Conservation (phyloP, 2,329 filamentous ascomycete genomes). For the Cytospora schulzeri region DNA sequence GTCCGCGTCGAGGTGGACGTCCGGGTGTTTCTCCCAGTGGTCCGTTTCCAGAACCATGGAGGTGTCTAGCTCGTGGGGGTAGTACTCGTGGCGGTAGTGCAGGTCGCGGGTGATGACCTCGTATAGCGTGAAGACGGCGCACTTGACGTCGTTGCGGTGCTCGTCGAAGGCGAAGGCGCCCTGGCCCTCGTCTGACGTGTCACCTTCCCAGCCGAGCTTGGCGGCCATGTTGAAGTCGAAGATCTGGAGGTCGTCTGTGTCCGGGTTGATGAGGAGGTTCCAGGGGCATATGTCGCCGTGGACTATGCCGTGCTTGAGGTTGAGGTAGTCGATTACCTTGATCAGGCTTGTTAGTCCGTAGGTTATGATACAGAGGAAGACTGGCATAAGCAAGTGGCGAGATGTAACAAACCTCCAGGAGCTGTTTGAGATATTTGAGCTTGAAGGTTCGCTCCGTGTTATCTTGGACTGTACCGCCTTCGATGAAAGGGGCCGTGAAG, state of each 20-base stretch:
- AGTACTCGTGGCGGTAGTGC: slow-evolving; percentile 19
- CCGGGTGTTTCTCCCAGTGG: slow-evolving; percentile 23
- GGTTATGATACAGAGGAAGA: not conserved
- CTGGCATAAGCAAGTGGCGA: not conserved
- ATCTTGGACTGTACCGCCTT: slow-evolving; percentile 25
- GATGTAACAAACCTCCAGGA: slow-evolving; percentile 12
- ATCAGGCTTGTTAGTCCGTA: too few species aligned
- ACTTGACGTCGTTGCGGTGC: slow-evolving; percentile 23
- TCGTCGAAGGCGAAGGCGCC: slow-evolving; percentile 19
- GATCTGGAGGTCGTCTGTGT: slow-evolving; percentile 25
- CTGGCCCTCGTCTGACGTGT: slow-evolving; percentile 2
- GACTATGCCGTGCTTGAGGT: slow-evolving; percentile 26
- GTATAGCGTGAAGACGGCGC: slow-evolving; percentile 23
- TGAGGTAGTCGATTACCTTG: slow-evolving; percentile 27
- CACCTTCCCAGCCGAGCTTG: slow-evolving; percentile 28
- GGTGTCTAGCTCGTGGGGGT: slow-evolving; percentile 8
- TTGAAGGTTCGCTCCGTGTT: slow-evolving; percentile 26
- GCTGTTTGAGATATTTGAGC: slow-evolving; percentile 27
- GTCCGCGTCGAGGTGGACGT: slow-evolving; percentile 16
- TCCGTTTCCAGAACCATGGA: not conserved
- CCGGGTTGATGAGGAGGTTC: slow-evolving; percentile 28
- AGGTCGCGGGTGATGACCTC: slow-evolving; percentile 25
- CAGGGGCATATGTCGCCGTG: slow-evolving; percentile 26
- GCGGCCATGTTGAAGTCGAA: slow-evolving; percentile 28
- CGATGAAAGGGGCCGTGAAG: slow-evolving; percentile 44